Evolutionary conservation across 1,284 basidiomycete species (phyloP), one percentile per base, ranked within the genome.

Genomic region (Peniophora sp.): DNA sequence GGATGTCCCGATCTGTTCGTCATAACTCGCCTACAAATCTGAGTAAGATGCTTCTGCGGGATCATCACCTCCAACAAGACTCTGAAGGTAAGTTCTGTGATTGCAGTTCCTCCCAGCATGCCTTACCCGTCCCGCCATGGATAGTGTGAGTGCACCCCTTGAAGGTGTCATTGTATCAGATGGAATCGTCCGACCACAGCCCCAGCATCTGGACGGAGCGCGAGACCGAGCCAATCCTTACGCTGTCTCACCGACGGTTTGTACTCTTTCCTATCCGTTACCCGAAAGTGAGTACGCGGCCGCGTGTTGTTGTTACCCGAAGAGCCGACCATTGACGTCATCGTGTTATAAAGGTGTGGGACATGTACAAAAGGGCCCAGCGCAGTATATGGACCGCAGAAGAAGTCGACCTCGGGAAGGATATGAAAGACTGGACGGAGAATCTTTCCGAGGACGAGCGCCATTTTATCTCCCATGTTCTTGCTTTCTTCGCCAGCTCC

Each of bases 351-450:
- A 16, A 96, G 92, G 96, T 97, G 61, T 97, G 94, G 94, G 84
- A 88, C 67, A 90, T 95, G 81, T 97, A 97, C 79, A 97, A 97
- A 73, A 91, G 94, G 65, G 86, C 88, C 0, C 80, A 92, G 61
- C 88, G 88, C 0, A 95, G 89, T 0, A 97, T 98, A 74, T 98
- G 95, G 96, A 98, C 94, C 1, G 92, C 93, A 1, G 95, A 98
- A 68, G 95, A 98, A 72, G 95, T 98, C 78, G 93, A 99, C 67
- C 85, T 98, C 16, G 93, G 92, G 19, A 87, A 95, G 62, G 96
- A 99, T 63, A 64, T 91, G 35, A 82, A 86, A 62, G 92, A 96
- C 74, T 98, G 96, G 96, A 86, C 87, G 64, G 87, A 89, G 69
- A 88, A 87, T 61, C 79, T 98, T 52, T 98, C 92, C 68, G 83